Conservation (phyloP, 352 stramenopile genomes). For the Phytopythium helicoides region DNA sequence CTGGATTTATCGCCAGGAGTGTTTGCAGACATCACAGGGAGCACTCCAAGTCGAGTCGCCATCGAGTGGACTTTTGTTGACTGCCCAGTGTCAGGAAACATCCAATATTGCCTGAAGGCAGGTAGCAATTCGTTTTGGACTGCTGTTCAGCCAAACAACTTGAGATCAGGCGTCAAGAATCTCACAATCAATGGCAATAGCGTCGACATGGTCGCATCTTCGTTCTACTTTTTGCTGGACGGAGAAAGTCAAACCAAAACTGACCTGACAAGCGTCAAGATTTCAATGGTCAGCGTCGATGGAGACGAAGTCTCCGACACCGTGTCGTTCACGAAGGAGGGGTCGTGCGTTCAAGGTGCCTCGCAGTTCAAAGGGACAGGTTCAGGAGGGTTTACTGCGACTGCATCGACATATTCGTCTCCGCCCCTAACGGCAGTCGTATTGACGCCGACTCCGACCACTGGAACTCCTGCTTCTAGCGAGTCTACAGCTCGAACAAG, state of each 20-base stretch:
- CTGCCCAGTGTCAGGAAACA: conserved; percentile 44
- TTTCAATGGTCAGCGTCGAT: conserved; percentile 40
- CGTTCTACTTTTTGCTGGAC: conserved; percentile 63
- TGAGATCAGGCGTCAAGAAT: conserved; percentile 43
- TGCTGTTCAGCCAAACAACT: conserved; percentile 61
- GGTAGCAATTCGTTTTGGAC: conserved; percentile 60
- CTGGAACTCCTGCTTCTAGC: neutral
- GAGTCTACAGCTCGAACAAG: neutral
- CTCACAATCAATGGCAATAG: conserved; percentile 49
- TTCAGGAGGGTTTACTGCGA: neutral
- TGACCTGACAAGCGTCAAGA: conserved; percentile 35
- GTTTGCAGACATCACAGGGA: conserved; percentile 55
- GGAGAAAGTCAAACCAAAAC: conserved; percentile 28
- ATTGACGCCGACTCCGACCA: neutral
- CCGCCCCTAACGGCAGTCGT: neutral
- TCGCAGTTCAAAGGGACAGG: conserved; percentile 29
- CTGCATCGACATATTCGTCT: neutral
- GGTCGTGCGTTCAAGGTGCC: conserved; percentile 36
- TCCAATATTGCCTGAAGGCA: conserved; percentile 63
- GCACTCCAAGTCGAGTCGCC: conserved; percentile 28
- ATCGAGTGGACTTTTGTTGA: conserved; percentile 68
- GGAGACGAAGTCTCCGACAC: conserved; percentile 56
- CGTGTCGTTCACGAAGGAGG: conserved; percentile 35
- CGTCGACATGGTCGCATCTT: conserved; percentile 53
- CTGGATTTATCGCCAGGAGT: conserved; percentile 55